A percentile compares a stretch with the other conserved stretches of the same genome.
Evolutionary conservation across 805 yeast species (phyloP).

Genomic region (Pichia thaimueangensis): DNA sequence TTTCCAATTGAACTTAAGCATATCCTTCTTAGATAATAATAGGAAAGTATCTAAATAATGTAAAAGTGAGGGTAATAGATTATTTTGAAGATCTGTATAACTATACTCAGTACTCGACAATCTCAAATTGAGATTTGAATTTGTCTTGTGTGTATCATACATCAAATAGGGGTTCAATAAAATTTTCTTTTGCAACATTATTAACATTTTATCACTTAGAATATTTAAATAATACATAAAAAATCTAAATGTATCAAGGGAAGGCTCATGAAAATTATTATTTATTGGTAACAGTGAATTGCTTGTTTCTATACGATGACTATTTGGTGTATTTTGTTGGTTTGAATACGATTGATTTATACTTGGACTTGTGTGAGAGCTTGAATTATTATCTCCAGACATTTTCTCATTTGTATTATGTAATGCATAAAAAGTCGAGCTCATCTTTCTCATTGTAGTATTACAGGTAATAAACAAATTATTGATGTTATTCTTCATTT

Average conservation of each 20-base stretch:
- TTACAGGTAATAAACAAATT: conserved; percentile 46
- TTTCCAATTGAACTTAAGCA: conserved; percentile 48
- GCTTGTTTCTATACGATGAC: neutral
- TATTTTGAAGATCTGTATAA: conserved; percentile 46
- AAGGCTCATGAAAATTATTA: neutral
- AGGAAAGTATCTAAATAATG: conserved; percentile 52
- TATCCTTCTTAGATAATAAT: conserved; percentile 37
- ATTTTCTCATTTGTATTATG: neutral
- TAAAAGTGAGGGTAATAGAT: conserved; percentile 49
- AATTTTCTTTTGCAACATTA: conserved; percentile 35
- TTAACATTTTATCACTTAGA: conserved; percentile 49
- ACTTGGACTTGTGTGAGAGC: neutral
- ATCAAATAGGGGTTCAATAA: conserved; percentile 20
- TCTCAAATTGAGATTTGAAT: conserved; percentile 16
- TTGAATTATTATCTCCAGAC: neutral
- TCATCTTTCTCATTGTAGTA: conserved; percentile 34
- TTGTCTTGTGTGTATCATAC: conserved; percentile 6
- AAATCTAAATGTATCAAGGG: neutral
- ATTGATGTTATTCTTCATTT: conserved; percentile 41
- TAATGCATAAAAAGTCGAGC: conserved; percentile 25
- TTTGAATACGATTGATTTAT: neutral
- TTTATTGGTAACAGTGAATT: neutral
- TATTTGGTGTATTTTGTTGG: neutral
- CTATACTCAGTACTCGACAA: conserved; percentile 28
- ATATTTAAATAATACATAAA: conserved; percentile 31